These are phyloP conservation scores for Hymenoscyphus occultus DNA, from an alignment of 2,329 filamentous ascomycete genomes.

Conservation along the genomic window DNA sequence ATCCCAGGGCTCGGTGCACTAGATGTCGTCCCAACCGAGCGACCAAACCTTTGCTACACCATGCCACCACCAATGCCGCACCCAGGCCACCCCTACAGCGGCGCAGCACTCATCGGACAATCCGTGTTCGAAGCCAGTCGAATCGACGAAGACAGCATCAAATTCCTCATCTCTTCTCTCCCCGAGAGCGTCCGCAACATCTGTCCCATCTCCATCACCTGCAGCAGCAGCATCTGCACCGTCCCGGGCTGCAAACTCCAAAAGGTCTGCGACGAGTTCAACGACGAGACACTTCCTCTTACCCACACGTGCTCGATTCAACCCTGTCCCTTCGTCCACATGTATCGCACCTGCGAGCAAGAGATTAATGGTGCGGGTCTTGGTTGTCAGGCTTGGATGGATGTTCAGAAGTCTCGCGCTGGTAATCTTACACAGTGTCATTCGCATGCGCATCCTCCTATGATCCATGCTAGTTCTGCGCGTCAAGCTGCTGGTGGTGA, in stretches of 20 bases:
- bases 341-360: conserved; percentile 12
- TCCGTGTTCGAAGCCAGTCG: neutral
- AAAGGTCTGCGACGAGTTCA: conserved; percentile 15
- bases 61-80: neutral
- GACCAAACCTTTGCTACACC: neutral
- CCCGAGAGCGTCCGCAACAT: conserved; percentile 16
- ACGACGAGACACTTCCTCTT: neutral
- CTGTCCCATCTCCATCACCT: conserved; percentile 18
- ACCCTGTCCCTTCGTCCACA: neutral
- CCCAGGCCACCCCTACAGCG: neutral
- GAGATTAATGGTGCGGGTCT: conserved; percentile 7
- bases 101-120: neutral
- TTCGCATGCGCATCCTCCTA: neutral
- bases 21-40: neutral
- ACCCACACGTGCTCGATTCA: neutral
- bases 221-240: conserved; percentile 3
- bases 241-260: conserved; percentile 9
- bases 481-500: neutral
- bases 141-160: neutral
- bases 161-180: conserved; percentile 5
- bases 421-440: neutral
- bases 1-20: no score
- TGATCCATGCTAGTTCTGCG: neutral
- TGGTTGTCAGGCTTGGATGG: neutral
- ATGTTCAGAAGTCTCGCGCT: neutral